Evolutionary conservation across 768 basidiomycete genomes (phyloP).

Genomic region (Lactarius pseudohatsudake): DNA sequence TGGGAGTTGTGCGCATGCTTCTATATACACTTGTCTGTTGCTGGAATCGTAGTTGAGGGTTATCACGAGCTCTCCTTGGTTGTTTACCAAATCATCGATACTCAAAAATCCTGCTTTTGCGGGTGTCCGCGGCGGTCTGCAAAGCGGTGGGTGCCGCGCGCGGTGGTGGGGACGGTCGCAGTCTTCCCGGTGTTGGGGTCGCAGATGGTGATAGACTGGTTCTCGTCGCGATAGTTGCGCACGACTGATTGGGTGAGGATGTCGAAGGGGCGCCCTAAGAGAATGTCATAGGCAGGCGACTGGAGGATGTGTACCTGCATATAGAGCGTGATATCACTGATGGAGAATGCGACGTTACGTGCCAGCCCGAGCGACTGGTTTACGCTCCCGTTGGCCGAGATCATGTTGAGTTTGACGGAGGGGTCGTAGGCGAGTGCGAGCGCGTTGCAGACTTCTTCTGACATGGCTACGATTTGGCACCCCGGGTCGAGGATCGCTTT

Average conservation of each 20-base stretch:
- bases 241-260: not conserved
- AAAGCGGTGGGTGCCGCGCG: not conserved
- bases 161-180: not conserved
- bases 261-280: not conserved
- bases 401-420: not conserved
- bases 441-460: slow-evolving; percentile 26
- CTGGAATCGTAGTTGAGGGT: no score
- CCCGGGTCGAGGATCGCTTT: slow-evolving; percentile 31
- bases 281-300: not conserved
- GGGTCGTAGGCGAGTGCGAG: slow-evolving; percentile 13
- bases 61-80: not conserved
- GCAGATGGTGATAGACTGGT: not conserved
- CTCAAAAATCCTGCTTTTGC: not conserved
- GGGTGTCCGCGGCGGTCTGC: not conserved
- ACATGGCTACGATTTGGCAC: slow-evolving; percentile 32
- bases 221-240: not conserved
- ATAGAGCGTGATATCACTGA: not conserved
- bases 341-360: not conserved
- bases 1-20: no score
- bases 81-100: not conserved
- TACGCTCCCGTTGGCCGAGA: not conserved
- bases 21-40: no score
- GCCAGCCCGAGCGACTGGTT: not conserved
- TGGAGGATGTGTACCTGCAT: not conserved
- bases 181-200: not conserved